Percentiles rank a stretch among this genome's conserved stretches.
These are phyloP conservation scores for Xylogone sp. DNA, from an alignment of 2,329 filamentous ascomycete genomes.

Conservation along the genomic window DNA sequence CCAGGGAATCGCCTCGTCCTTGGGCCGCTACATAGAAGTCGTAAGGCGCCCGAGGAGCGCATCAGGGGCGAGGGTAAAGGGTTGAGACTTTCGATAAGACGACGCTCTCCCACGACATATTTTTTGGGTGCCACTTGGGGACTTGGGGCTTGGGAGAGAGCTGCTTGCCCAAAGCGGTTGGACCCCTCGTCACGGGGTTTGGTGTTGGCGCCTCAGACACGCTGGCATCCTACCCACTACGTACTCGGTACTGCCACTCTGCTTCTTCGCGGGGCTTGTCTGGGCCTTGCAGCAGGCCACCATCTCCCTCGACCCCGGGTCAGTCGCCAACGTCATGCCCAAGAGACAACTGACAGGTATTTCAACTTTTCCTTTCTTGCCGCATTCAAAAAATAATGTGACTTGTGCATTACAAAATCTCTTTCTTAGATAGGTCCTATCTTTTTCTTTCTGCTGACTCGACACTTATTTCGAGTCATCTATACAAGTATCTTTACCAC, in stretches of 20 bases:
- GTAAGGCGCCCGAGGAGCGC: constrained; percentile 26
- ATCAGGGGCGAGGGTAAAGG: constrained; percentile 18
- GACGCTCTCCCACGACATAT: too few relatives aligned
- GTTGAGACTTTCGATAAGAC: too few relatives aligned
- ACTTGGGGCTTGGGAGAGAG: too few relatives aligned
- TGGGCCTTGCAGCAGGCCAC: not conserved
- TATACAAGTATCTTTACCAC: not conserved
- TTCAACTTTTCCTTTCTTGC: not conserved
- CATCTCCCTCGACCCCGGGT: constrained; percentile 4
- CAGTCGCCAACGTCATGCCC: constrained; percentile 20
- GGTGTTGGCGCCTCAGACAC: too few relatives aligned
- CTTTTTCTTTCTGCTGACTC: not conserved
- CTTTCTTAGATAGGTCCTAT: not conserved
- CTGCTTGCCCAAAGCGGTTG: constrained; percentile 6
- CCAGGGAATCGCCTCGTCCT: constrained; percentile 6
- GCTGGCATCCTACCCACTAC: too few relatives aligned
- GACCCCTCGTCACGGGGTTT: not conserved
- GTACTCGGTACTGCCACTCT: too few relatives aligned
- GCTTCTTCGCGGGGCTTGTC: not conserved
- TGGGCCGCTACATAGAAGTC: constrained; percentile 13
- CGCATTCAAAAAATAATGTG: not conserved
- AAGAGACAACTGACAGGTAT: constrained; percentile 3
- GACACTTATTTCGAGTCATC: not conserved
- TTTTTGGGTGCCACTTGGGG: too few relatives aligned
- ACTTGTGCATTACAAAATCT: not conserved